Percentiles rank a stretch among this genome's conserved stretches.
Conservation (phyloP, 2,329 filamentous ascomycete genomes). For the Beauveria rudraprayagi region DNA sequence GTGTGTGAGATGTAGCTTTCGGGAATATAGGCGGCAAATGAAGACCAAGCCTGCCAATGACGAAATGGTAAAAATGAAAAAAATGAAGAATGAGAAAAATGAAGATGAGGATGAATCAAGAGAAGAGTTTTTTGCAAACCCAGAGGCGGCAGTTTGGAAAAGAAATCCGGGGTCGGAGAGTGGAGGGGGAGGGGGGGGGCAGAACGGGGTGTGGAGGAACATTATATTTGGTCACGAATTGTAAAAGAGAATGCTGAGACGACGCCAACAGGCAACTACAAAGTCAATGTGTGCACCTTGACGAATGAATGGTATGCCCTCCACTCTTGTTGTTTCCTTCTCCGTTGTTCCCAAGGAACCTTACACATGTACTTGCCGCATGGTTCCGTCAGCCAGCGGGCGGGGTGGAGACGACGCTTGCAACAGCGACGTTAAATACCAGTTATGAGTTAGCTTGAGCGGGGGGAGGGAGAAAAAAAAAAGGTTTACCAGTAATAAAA, state of each 20-base stretch:
- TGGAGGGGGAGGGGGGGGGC: conserved; percentile 13
- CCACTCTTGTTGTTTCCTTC: background rate
- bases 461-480: no score
- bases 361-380: background rate
- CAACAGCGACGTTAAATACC: background rate
- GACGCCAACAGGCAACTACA: background rate
- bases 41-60: background rate
- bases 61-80: background rate
- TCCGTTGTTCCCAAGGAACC: background rate
- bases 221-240: conserved; percentile 20
- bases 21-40: background rate
- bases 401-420: background rate
- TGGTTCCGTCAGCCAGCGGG: background rate
- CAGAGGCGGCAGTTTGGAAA: background rate
- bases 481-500: background rate
- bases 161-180: conserved; percentile 23
- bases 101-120: background rate
- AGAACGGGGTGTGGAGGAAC: conserved; percentile 21
- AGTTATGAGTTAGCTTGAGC: no score
- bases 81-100: background rate
- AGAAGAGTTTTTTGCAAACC: background rate
- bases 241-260: background rate
- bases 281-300: background rate
- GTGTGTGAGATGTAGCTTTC: background rate
- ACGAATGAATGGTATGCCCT: background rate